Evolutionary conservation across 306 rosid genomes (phyloP), one percentile per base, ranked within the genome.

Genomic region (Morella rubra): DNA sequence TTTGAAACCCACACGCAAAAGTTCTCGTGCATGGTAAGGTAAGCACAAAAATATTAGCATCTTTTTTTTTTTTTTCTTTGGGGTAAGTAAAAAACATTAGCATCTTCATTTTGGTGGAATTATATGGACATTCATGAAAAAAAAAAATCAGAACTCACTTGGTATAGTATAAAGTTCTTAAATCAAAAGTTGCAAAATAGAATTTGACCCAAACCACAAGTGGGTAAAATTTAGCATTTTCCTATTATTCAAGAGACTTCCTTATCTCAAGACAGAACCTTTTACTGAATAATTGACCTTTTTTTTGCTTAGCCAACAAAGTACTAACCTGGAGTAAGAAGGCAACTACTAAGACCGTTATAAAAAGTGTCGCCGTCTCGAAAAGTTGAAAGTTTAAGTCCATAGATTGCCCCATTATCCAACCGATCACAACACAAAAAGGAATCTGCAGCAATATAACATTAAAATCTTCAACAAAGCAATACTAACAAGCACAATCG

Each of bases 341-440:
- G 74, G 94, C 90, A 10, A 89, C 95, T 0, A 91, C 93, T 55
- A 93, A 76, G 55, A 91, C 93, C 7, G 91, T 91, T 12, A 88
- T 79, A 71, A 91, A 89, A 15, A 93, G 89, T 24, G 89, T 84
- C 42, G 90, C 90, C 4, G 98, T 91, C 90, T 93, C 95, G 32
- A 93, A 91, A 78, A 89, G 91, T 80, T 89, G 91, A 50, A 93
- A 93, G 87, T 93, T 89, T 69, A 89, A 81, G 89, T 93, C 95
- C 96, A 93, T 78, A 14, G 91, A 82, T 9, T 18, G 85, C 52
- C 93, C 95, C 85, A 77, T 82, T 50, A 89, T 88, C 98, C 98
- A 93, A 45, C 91, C 90, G 37, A 81, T 82, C 76, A 65, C 84
- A 40, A 93, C 98, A 68, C 88, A 89, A 82, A 88, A 88, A 41